Percentiles rank a stretch among this genome's conserved stretches.
phyloP scores from a whole-genome alignment of 1,139 yeast genomes.

The Hanseniaspora gamundiae region DNA sequence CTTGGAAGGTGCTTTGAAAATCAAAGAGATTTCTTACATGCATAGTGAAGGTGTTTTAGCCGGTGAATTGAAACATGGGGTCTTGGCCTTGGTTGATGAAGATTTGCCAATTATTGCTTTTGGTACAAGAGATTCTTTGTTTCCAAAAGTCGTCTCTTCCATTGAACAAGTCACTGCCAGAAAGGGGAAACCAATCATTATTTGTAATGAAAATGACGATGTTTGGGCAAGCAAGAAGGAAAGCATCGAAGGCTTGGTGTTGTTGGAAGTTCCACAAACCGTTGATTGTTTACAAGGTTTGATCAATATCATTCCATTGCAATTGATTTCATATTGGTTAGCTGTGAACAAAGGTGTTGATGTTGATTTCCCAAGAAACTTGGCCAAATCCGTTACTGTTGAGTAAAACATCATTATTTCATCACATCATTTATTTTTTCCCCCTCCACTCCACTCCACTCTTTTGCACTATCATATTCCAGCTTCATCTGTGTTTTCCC shows the following conservation, averaged over 20 bases:
- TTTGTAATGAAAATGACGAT: conserved; percentile 82
- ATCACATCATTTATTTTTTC: no score
- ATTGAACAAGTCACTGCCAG: conserved; percentile 96
- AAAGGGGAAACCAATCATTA: conserved; percentile 90
- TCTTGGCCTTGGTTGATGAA: conserved; percentile 90
- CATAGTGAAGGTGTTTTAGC: conserved; percentile 99
- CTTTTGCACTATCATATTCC: no score
- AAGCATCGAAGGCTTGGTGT: conserved; percentile 31
- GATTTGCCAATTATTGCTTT: conserved; percentile 87
- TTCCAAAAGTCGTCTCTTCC: conserved; percentile 93
- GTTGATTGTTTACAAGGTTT: conserved; percentile 97
- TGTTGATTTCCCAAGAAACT: conserved; percentile 97
- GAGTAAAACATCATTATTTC: conserved; percentile 26
- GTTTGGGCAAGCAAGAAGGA: conserved; percentile 41
- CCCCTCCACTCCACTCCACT: no score
- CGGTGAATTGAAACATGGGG: conserved; percentile 98
- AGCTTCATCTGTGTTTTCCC: no score
- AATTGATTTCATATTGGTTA: conserved; percentile 93
- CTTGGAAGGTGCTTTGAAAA: conserved; percentile 94
- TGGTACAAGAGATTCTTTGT: conserved; percentile 94
- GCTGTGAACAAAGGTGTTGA: conserved; percentile 93
- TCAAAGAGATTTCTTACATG: conserved; percentile 96
- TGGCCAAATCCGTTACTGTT: conserved; percentile 97
- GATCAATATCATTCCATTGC: conserved; percentile 87
- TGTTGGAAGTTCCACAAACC: conserved; percentile 84